These are phyloP conservation scores for Marasmius tenuissimus DNA, from an alignment of 1,284 basidiomycete genomes.

Conservation along the genomic window DNA sequence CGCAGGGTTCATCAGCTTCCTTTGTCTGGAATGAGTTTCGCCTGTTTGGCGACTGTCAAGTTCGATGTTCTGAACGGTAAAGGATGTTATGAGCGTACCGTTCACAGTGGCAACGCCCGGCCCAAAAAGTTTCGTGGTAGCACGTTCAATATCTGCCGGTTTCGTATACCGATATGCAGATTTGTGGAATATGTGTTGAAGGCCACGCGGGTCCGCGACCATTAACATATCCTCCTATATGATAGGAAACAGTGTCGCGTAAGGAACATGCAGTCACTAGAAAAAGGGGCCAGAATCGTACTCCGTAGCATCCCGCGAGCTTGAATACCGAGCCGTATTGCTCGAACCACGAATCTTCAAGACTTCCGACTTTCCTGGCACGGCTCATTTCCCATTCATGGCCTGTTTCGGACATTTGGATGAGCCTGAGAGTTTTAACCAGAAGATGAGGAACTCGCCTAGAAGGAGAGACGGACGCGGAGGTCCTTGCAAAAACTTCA, in stretches of 20 bases:
- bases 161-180: neutral
- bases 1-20: neutral
- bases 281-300: conserved; percentile 13
- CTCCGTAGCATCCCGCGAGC: conserved; percentile 24
- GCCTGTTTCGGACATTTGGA: conserved; percentile 17
- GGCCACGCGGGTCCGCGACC: neutral
- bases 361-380: conserved; percentile 30
- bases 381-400: conserved; percentile 17
- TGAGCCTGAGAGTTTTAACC: no score
- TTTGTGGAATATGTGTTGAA: conserved; percentile 2
- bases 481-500: conserved; percentile 11
- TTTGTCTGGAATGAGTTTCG: neutral
- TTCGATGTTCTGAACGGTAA: neutral
- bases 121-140: neutral
- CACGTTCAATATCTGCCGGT: neutral
- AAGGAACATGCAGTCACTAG: neutral
- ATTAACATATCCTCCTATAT: neutral
- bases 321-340: conserved; percentile 32
- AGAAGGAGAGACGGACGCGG: conserved; percentile 9
- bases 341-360: conserved; percentile 26
- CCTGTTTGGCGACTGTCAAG: neutral
- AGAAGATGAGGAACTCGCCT: neutral
- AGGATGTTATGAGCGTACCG: neutral
- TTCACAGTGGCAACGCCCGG: neutral
- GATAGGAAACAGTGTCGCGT: neutral